A percentile compares a stretch with the other conserved stretches of the same genome.
phyloP scores from a whole-genome alignment of 352 stramenopile genomes.

The Globisporangium solare region DNA sequence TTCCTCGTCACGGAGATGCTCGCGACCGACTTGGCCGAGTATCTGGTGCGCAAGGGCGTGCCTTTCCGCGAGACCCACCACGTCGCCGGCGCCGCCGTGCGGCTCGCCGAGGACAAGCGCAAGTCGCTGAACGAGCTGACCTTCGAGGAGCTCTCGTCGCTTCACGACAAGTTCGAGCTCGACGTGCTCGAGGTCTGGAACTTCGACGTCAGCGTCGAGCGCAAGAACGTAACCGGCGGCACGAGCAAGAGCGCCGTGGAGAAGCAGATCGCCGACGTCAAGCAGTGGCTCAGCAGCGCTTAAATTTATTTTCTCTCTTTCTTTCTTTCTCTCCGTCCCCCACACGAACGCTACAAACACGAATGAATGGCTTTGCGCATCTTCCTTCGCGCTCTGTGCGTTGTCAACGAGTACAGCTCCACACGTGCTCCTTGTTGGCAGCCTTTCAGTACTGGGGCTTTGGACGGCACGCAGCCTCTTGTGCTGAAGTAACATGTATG shows the following conservation, averaged over 20 bases:
- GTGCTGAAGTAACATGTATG: background rate
- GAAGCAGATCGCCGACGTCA: constrained; percentile 77
- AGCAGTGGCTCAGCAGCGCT: constrained; percentile 51
- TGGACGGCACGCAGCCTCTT: no score
- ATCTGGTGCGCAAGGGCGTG: constrained; percentile 97
- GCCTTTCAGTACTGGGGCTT: no score
- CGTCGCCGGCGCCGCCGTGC: constrained; percentile 93
- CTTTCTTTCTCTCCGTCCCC: no score
- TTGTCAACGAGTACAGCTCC: no score
- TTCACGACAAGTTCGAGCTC: constrained; percentile 88
- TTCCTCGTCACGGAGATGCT: constrained; percentile 99
- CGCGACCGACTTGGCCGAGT: constrained; percentile 98
- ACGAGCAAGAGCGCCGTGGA: constrained; percentile 77
- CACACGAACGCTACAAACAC: background rate
- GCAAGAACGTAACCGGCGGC: constrained; percentile 86
- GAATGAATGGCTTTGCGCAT: background rate
- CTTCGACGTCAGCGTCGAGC: constrained; percentile 88
- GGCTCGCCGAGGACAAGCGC: constrained; percentile 88
- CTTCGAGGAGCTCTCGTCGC: constrained; percentile 83
- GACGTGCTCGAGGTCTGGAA: constrained; percentile 89
- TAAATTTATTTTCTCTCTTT: constrained; percentile 1
- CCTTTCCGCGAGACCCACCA: constrained; percentile 99
- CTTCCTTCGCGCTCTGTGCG: no score
- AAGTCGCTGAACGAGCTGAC: constrained; percentile 84
- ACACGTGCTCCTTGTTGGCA: no score